Conservation (phyloP, 768 basidiomycete species). For the Agrocybe praecox region DNA sequence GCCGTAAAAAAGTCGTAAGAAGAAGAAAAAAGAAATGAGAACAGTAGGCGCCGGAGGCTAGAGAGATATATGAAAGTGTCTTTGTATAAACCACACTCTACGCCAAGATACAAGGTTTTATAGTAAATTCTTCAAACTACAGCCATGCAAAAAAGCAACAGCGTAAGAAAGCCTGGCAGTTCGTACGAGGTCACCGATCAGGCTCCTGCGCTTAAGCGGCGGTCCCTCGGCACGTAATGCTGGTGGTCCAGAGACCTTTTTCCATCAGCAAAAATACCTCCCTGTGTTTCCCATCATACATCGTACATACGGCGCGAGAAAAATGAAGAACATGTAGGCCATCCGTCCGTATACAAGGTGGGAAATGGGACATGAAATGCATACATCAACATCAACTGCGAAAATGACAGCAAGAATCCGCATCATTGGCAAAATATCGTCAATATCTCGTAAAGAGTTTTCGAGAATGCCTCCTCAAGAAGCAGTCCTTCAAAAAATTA, state of each 20-base stretch:
- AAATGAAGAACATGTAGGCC: not conserved
- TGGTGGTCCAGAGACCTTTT: not conserved
- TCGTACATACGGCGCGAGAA: not conserved
- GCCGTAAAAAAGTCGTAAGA: slow-evolving; percentile 10
- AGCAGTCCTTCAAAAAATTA: too few species aligned
- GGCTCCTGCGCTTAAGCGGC: not conserved
- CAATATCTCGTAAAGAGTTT: too few species aligned
- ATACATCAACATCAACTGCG: too few species aligned
- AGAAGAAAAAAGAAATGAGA: not conserved
- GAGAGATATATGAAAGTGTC: not conserved
- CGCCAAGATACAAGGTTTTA: not conserved
- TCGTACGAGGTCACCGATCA: not conserved
- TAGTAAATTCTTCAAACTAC: not conserved
- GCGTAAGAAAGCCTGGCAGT: not conserved
- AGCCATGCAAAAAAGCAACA: not conserved
- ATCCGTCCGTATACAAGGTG: too few species aligned
- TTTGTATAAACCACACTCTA: not conserved
- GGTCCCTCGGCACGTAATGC: not conserved
- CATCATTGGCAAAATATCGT: too few species aligned
- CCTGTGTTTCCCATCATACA: not conserved
- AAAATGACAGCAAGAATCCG: too few species aligned
- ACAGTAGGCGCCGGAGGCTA: not conserved
- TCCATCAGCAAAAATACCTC: not conserved
- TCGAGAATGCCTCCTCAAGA: too few species aligned
- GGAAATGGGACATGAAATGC: too few species aligned